Evolutionary conservation across 179 eudicot species (phyloP), one percentile per base, ranked within the genome.

Genomic region (Silene vulgaris): DNA sequence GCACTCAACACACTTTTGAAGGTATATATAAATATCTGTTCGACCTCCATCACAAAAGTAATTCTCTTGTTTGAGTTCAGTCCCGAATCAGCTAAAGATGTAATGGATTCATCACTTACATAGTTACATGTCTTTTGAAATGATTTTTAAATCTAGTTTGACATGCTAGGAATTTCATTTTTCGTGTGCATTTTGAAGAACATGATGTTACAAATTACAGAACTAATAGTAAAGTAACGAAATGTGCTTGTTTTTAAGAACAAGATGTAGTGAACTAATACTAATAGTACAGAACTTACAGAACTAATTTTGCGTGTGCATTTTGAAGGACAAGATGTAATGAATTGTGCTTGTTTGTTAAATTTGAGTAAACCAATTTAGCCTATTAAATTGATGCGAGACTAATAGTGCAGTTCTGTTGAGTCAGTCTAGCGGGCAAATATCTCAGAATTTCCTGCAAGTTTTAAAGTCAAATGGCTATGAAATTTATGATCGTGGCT

Each of bases 1-100:
- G 95, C 99, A 52, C 85, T 92, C 37, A 86, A 83, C 80, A 72
- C 78, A 61, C 91, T 95, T 82, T 75, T 95, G 83, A 92, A 90
- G 95, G 99, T 95, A 86, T 62, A 54, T 69, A 7, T 68, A 4
- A 35, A 52, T 48, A 70, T 50, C 9, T 65, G 20, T 14, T 16
- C 17, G 0, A 56, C 35, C 4, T 30, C 23, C 26, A n/a, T 54
- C 3, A 14, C 43, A 57, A 59, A 59, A 59, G 12, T n/a, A 59
- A 56, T 32, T 32, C 32, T 21, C n/a, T 29, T 72, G 9, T 71
- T 52, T 54, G 23, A 16, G n/a, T 26, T 48, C 56, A 17, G 54
- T 19, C 20, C 8, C 6, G 5, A 23, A 0, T 69, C 48, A 3
- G 29, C 9, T 1, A 16, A 19, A 65, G 21, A 2, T 67, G 16